Base-by-base conservation (phyloP, 176 grass and related monocot species). In the Ensete ventricosum region DNA sequence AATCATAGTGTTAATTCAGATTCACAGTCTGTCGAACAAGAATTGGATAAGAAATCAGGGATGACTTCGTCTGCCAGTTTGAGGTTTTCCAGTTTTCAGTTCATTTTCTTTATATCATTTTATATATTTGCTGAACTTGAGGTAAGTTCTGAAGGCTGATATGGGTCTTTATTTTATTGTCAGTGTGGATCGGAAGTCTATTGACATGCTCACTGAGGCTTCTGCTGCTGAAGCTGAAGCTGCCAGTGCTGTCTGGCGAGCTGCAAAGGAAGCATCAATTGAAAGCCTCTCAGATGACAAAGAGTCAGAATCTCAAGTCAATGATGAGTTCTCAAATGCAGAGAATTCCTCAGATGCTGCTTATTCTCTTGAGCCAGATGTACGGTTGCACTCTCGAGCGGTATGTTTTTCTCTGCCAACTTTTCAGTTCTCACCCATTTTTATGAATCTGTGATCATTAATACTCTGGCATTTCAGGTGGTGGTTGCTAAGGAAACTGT, bases 181-280 rank as follows among this genome's bases (percentile, higher is more conserved):
- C 83, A 88, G 92, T 74, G 78, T 73, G 86, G 88, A 88, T 74
- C 89, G 81, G 80, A 91, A 85, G 80, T 99, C 95, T 67, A 89
- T 99, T 54, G 90, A 99, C 69, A 89, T 94, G 90, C 84, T 99
- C 76, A 99, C 81, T 72, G 69, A 91, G 79, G 95, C 95, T 72
- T 99, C 95, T 77, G 79, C 88, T 84, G 95, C 88, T 13, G 95
- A 99, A 82, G 95, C 95, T 78, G 95, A 99, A 88, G 95, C 90
- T 73, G 90, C 91, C 78, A 99, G 95, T 75, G 90, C 90, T 78
- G 95, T 78, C 51, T 99, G 95, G 95, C 81, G 84, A 87, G 90
- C 90, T 80, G 95, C 90, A 69, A 93, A 82, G 75, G 90, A 99
- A 83, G 88, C 95, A 73, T 99, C 90, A 71, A 67, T 59, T 25